These are phyloP conservation scores for Stevia rebaudiana DNA, from an alignment of 140 eudicot genomes.

Conservation along the genomic window DNA sequence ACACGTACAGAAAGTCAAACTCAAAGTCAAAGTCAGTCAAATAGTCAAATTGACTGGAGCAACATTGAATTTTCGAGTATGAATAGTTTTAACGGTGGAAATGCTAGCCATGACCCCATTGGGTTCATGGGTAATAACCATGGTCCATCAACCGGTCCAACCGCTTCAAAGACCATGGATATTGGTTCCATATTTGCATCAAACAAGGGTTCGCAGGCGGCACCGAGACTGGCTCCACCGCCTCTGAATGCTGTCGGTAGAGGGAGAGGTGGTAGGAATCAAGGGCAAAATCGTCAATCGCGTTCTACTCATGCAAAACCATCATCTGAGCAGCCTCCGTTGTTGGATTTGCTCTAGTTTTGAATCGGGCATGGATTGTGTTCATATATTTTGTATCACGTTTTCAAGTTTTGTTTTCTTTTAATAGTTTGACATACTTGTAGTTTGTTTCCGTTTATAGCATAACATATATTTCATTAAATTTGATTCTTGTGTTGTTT, in stretches of 20 bases:
- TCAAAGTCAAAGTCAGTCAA: constrained; percentile 34
- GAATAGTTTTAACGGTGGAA: constrained; percentile 29
- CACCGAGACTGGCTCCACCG: constrained; percentile 88
- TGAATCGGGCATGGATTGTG: constrained; percentile 3
- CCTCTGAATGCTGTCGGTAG: constrained; percentile 82
- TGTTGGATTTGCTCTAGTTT: constrained; percentile 68
- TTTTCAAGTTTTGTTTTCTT: constrained; percentile 17
- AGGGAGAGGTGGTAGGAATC: constrained; percentile 73
- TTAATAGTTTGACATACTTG: constrained; percentile 10
- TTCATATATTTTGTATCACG: constrained; percentile 25
- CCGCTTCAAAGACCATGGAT: constrained; percentile 42
- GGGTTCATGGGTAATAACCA: constrained; percentile 54
- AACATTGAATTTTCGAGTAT: constrained; percentile 26
- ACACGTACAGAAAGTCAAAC: constrained; percentile 27
- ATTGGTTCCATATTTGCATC: constrained; percentile 68
- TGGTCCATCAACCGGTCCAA: constrained; percentile 33
- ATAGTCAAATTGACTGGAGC: constrained; percentile 40
- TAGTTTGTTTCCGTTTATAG: constrained; percentile 8
- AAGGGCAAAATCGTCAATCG: constrained; percentile 46
- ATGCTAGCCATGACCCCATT: constrained; percentile 31
- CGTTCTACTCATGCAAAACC: constrained; percentile 32
- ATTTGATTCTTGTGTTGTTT: constrained; percentile 25
- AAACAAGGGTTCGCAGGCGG: constrained; percentile 35
- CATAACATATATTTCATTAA: constrained; percentile 2
- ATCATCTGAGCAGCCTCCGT: constrained; percentile 73